A percentile compares a stretch with the other conserved stretches of the same genome.
phyloP scores from a whole-genome alignment of 225 moss, liverwort and hornwort genomes.

The Takakia lepidozioides region DNA sequence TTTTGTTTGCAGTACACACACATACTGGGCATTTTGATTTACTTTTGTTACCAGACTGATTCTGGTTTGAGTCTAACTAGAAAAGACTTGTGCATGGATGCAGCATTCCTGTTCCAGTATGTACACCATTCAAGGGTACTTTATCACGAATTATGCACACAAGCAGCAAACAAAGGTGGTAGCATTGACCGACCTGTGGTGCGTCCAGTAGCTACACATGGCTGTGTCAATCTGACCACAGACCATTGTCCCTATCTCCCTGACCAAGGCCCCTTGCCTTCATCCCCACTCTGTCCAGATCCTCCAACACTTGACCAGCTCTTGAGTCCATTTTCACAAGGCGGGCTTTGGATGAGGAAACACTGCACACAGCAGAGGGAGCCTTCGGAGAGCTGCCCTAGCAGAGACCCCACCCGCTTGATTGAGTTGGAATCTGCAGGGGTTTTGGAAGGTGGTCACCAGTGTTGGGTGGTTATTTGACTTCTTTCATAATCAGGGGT shows the following conservation, averaged over 20 bases:
- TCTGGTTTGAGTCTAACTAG: background rate
- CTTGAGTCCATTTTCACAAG: slow-evolving; percentile 31
- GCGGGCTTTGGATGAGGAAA: slow-evolving; percentile 38
- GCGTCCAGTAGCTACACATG: slow-evolving; percentile 57
- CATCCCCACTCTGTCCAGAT: slow-evolving; percentile 5
- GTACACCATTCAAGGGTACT: slow-evolving; percentile 54
- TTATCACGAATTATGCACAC: slow-evolving; percentile 44
- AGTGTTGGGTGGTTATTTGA: too few species aligned
- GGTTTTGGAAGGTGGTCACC: too few species aligned
- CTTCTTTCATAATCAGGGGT: too few species aligned
- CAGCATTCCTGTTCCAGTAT: slow-evolving; percentile 61
- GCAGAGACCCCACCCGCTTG: too few species aligned
- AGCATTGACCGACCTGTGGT: slow-evolving; percentile 29
- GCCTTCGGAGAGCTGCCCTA: too few species aligned
- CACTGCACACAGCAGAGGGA: too few species aligned
- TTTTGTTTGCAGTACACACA: too few species aligned
- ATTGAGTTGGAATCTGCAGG: too few species aligned
- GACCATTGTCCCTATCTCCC: slow-evolving; percentile 2
- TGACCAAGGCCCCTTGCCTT: slow-evolving; percentile 3
- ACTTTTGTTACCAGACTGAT: slow-evolving; percentile 9
- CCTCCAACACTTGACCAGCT: slow-evolving; percentile 29
- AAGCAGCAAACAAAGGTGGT: slow-evolving; percentile 18
- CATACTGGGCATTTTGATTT: slow-evolving; percentile 14
- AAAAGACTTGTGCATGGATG: slow-evolving; percentile 9
- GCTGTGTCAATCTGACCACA: slow-evolving; percentile 34